These are phyloP conservation scores for Diaporthe caulivora DNA, from an alignment of 2,329 filamentous ascomycete genomes.

Conservation along the genomic window DNA sequence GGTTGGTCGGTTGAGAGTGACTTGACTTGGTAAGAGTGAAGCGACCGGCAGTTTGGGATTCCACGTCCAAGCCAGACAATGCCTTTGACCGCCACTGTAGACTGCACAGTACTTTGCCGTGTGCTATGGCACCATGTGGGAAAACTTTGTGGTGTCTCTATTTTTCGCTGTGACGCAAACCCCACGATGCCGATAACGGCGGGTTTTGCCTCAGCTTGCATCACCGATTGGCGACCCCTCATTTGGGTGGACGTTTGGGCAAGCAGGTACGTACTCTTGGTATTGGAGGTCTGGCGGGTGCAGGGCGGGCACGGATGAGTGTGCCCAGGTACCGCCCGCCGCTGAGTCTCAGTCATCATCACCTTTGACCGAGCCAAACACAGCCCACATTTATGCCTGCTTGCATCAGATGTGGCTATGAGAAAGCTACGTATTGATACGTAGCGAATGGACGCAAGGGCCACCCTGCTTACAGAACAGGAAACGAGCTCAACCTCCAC, in stretches of 20 bases:
- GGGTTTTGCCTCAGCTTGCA: conserved; percentile 25
- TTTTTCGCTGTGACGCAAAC: conserved; percentile 18
- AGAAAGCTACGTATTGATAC: conserved; percentile 12
- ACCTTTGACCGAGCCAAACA: neutral
- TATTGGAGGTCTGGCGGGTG: neutral
- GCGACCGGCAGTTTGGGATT: conserved; percentile 17
- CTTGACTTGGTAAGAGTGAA: neutral
- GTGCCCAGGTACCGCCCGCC: conserved; percentile 9
- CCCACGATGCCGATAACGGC: conserved; percentile 32
- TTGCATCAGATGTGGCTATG: conserved; percentile 5
- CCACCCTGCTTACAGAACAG: neutral
- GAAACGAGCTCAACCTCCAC: conserved; percentile 20
- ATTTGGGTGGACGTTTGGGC: neutral
- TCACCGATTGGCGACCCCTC: conserved; percentile 27
- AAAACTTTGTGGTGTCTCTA: conserved; percentile 24
- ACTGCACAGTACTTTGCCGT: neutral
- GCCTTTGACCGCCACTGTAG: conserved; percentile 25
- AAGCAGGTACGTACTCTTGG: neutral
- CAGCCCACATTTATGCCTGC: conserved; percentile 7
- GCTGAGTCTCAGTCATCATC: neutral
- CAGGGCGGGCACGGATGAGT: neutral
- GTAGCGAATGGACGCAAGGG: neutral
- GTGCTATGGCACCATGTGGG: too few species aligned
- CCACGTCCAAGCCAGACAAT: conserved; percentile 12
- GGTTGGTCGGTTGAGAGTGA: neutral